Conservation (phyloP, 2,329 filamentous ascomycete species). For the Xylaria multiplex region DNA sequence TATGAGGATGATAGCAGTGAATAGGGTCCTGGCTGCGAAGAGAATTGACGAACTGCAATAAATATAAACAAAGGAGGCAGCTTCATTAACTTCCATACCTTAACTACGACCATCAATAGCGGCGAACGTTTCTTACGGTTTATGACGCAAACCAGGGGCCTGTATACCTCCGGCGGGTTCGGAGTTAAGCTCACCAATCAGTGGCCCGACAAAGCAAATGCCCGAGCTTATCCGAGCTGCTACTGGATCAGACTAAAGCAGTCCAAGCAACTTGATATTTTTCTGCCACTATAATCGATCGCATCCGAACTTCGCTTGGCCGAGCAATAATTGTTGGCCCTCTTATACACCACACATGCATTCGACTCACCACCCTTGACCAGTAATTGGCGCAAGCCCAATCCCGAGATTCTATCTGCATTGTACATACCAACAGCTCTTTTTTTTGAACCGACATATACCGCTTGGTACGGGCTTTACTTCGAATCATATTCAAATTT, state of each 20-base stretch:
- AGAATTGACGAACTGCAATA: no score
- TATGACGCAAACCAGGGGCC: background rate
- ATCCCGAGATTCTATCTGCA: background rate
- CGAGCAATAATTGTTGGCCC: constrained; percentile 13
- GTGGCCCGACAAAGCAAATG: constrained; percentile 29
- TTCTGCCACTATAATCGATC: constrained; percentile 23
- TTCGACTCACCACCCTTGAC: background rate
- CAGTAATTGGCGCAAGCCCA: background rate
- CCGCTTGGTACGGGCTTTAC: background rate
- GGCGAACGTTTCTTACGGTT: no score
- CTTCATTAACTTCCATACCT: no score
- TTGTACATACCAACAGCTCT: background rate
- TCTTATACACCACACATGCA: constrained; percentile 17
- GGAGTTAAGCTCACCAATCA: constrained; percentile 38
- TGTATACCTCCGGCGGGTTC: constrained; percentile 23
- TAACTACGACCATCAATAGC: no score
- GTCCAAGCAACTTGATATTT: constrained; percentile 13
- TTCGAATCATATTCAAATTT: background rate
- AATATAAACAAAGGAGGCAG: no score
- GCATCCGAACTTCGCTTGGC: constrained; percentile 12
- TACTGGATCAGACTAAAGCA: constrained; percentile 23
- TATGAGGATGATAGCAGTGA: no score
- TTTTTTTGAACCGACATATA: background rate
- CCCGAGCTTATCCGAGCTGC: constrained; percentile 45
- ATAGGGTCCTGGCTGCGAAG: no score